Evolutionary conservation across 169 alveolate genomes (phyloP), one percentile per base, ranked within the genome.

Genomic region (Plasmodium chabaudi): DNA sequence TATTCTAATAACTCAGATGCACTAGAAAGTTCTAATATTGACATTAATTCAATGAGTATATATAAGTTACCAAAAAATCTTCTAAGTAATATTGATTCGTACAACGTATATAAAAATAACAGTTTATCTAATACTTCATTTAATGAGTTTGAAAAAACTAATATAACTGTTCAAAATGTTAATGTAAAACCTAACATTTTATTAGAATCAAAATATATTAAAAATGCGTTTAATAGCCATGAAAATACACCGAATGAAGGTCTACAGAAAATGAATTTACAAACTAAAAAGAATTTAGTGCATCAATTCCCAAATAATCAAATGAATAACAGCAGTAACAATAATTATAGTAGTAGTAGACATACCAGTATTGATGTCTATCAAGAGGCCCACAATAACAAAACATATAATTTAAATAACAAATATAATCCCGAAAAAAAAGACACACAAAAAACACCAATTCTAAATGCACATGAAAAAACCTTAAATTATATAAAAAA

Each of bases 151-250:
- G 44, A 2, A 42, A 47, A 55, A 75, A 63, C 42, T 19, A 17
- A 75, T 47, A 2, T 27, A 2, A 13, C 59, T 65, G 56, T 53
- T 23, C 10, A 39, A 39, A 61, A 74, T 46, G 63, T 74, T 74
- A 46, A 44, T 19, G 25, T 49, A 61, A 61, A 61, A 44, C 63
- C 88, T 12, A 61, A 39, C 46, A 65, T 79, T 71, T 79, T 82
- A 1, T 67, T 79, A 39, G 89, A 79, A 65, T 79, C 89, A 9
- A 79, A 65, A 12, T 42, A 65, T 25, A 53, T 56, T 21, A 72
- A 69, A 55, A 79, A 47, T 12, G 21, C 60, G 19, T 46, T 21
- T 19, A 53, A 79, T 9, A 67, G 25, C 19, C 42, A 34, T 34
- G 42, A 34, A 34, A n/a, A 34, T 15, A 55, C 15, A 19, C 17